These are phyloP conservation scores for Xylariaceae sp. DNA, from an alignment of 2,329 filamentous ascomycete species.

Conservation along the genomic window DNA sequence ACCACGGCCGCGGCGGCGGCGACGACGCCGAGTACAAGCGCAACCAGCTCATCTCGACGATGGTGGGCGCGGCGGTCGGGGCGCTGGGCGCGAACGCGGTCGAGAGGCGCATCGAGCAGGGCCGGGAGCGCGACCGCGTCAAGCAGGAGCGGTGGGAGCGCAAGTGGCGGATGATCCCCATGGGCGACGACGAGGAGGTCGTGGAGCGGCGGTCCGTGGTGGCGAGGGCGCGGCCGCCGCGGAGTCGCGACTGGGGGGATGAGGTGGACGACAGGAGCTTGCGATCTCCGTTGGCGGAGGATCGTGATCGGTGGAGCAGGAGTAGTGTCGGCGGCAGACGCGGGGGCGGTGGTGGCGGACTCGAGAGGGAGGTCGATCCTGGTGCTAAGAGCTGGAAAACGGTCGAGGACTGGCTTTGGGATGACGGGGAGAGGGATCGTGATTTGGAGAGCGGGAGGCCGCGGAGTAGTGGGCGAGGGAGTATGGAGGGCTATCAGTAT, in stretches of 20 bases:
- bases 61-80: slow-evolving; percentile 51
- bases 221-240: too few species aligned
- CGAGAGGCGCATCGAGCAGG: slow-evolving; percentile 26
- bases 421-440: slow-evolving; percentile 10
- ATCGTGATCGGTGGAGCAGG: too few species aligned
- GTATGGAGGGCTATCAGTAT: slow-evolving; percentile 15
- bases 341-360: slow-evolving; percentile 8
- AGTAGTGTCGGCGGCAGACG: slow-evolving; percentile 2
- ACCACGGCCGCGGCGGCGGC: background rate
- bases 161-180: slow-evolving; percentile 12
- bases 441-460: slow-evolving; percentile 2
- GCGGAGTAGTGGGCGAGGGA: slow-evolving; percentile 9
- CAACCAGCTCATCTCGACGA: slow-evolving; percentile 40
- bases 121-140: slow-evolving; percentile 21
- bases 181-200: slow-evolving; percentile 7
- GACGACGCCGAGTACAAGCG: slow-evolving; percentile 17
- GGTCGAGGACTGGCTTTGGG: slow-evolving; percentile 30
- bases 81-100: slow-evolving; percentile 46
- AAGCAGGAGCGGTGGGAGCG: slow-evolving; percentile 23
- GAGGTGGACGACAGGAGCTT: background rate
- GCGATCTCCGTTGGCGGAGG: too few species aligned
- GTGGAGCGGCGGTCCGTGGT: slow-evolving; percentile 4
- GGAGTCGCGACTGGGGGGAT: background rate
- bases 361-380: slow-evolving; percentile 25
- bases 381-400: slow-evolving; percentile 27